A percentile compares a stretch with the other conserved stretches of the same genome.
These are phyloP conservation scores for Penicillium odoratum DNA, from an alignment of 495 filamentous ascomycete genomes.

Conservation along the genomic window DNA sequence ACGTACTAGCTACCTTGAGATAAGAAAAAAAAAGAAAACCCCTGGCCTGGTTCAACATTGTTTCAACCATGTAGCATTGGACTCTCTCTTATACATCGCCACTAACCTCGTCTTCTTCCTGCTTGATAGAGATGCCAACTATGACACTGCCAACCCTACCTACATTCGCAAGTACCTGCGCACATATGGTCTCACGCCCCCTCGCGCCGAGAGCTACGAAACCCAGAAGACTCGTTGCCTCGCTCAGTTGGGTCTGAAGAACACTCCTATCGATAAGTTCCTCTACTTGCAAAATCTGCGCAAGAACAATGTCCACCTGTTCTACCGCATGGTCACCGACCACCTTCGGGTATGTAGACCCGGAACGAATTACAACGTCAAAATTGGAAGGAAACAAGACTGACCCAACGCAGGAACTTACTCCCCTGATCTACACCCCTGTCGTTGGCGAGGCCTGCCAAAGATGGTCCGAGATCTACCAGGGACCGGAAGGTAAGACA, in stretches of 20 bases:
- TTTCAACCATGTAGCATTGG: constrained; percentile 1
- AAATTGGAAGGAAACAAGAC: not conserved
- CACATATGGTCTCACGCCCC: constrained; percentile 72
- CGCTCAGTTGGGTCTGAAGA: constrained; percentile 72
- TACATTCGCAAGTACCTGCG: constrained; percentile 67
- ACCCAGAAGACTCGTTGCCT: constrained; percentile 70
- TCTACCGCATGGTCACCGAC: constrained; percentile 89
- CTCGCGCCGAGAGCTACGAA: constrained; percentile 67
- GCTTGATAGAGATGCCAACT: constrained; percentile 43
- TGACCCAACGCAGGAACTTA: constrained; percentile 61
- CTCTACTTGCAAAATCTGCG: constrained; percentile 88
- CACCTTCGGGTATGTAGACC: constrained; percentile 66
- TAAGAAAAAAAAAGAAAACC: constrained; percentile 2
- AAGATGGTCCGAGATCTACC: constrained; percentile 94
- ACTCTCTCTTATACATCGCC: not conserved
- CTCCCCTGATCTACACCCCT: constrained; percentile 95
- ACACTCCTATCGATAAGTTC: constrained; percentile 87
- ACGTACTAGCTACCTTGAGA: constrained; percentile 18
- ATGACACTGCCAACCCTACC: constrained; percentile 62
- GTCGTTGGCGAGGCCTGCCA: constrained; percentile 96
- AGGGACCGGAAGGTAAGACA: constrained; percentile 78
- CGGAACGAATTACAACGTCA: not conserved
- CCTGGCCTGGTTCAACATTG: not conserved
- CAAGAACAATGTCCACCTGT: constrained; percentile 86
- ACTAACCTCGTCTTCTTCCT: not conserved